Evolutionary conservation across 495 filamentous ascomycete genomes (phyloP), one percentile per base, ranked within the genome.

Genomic region (Daldinia grandis): DNA sequence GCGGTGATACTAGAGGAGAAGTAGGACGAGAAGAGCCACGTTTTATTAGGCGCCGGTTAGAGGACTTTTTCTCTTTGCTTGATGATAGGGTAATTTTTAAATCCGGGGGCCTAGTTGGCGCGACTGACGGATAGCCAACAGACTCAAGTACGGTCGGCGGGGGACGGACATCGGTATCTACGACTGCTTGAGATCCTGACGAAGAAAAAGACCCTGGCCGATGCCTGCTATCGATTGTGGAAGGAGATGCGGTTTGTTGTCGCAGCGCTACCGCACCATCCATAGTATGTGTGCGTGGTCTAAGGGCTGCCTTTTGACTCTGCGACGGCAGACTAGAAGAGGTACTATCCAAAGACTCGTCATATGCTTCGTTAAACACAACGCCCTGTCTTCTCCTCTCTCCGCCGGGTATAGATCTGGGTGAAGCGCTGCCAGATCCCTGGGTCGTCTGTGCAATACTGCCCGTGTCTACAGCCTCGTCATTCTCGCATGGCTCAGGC

Each of bases 171-270:
- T 86, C 84, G 54, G 47, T 47, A 47, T 84, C 83, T 63, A 74
- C 54, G 37, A 78, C 64, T 15, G 79, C 71, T 24, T 81, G 74
- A 10, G 82, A 83, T 14, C 77, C 66, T 28, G 82, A 76, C n/a
- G 85, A 85, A 37, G 85, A 86, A 40, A 86, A 84, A n/a, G 84
- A 86, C 33, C 85, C 84, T 17, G 87, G 80, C n/a, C 84, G 77
- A 66, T 84, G 80, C 12, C 84, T 79, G 37, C 73, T 73, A 59
- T 85, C 84, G 24, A 72, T 69, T 12, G 78, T 53, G 15, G 78
- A 74, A 14, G 78, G 73, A 12, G 81, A 73, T 28, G 63, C 57
- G 19, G 64, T 47, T 7, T 81, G 78, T 61, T 82, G 83, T 25
- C 85, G 83, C 51, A 82, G 56, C 17, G 75, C 71, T 28, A 76